Evolutionary conservation across 2,329 filamentous ascomycete genomes (phyloP), one percentile per base, ranked within the genome.

Genomic region (Talaromyces sp.): DNA sequence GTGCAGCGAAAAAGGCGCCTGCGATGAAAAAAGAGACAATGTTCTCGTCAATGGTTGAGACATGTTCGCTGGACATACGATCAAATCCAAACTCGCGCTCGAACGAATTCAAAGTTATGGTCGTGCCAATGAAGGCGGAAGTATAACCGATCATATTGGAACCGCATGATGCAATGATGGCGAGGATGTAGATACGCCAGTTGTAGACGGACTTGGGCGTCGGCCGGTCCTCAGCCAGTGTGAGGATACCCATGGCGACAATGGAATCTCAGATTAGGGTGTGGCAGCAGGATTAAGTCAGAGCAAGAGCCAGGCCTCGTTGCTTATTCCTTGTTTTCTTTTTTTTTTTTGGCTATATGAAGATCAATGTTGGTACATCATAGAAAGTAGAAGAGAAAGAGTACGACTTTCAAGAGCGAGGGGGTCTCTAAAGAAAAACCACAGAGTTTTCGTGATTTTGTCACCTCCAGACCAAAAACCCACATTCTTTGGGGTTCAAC

Each of bases 41-140:
- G 19, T 47, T 47, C 19, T 47, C 43, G 13, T 19, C n/a, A 19
- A 47, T 47, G n/a, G 43, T 47, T 47, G 43, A 47, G 19, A 47
- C 43, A 10, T 47, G 43, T 22, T 47, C 19, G 43, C 43, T 47
- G 3, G 43, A 22, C 43, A 47, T 47, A 13, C 19, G 43, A 14
- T 47, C 43, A 10, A 47, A 47, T 47, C 43, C 19, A 47, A 47
- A 47, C 19, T 73, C 90, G 0, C 79, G 69, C 57, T 79, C 79
- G 75, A 93, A 93, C 0, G 89, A 89, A 0, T 83, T 80, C 48
- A 93, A 80, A 3, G 89, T 87, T 41, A 93, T 81, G 1, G 90
- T 92, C 0, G 88, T 90, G 68, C 90, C 90, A 70, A 93, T 93
- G 77, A 93, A 93, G 68, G 90, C 88, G 63, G 85, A 88, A 73